Evolutionary conservation across 164 flowering plant genomes (phyloP), one percentile per base, ranked within the genome.

Genomic region (Magnolia sinica): DNA sequence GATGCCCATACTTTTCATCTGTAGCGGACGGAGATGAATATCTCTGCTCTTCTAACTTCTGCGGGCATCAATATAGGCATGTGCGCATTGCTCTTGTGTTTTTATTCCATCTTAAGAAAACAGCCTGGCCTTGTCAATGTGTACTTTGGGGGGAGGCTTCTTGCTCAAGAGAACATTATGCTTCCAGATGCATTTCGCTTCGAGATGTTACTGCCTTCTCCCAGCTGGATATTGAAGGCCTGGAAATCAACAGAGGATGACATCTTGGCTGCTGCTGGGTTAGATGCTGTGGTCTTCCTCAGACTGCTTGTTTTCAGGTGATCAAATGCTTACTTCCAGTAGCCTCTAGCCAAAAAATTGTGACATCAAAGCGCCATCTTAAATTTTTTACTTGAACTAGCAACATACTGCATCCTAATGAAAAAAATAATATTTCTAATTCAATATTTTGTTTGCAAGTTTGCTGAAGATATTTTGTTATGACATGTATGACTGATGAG

Each of bases 31-130:
- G 87, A 82, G 84, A 95, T 95, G 99, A 86, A 91, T 64, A 18
- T 95, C 78, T 69, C 91, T 79, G 96, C 93, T 68, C 91, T 95
- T 49, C 84, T 95, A 81, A 93, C 99, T 73, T 93, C 99, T 76
- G 96, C 93, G 69, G 99, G 99, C 82, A 90, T 95, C 76, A 95
- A 95, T 79, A 87, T 88, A 68, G 95, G 85, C 68, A n/a, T 93
- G 1, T 91, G 93, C 76, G 82, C 85, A 70, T 81, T 86, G 78
- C 86, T 92, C 27, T 84, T 92, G 31, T 88, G 87, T 14, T 79
- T 92, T 67, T 95, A 93, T 79, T 95, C 99, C 18, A 76, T 95
- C 22, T 84, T 95, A 84, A 88, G 98, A 75, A 95, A 90, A 83
- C 99, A 95, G 77, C 98, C 98, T 11, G 82, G 89, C 86, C 86